Evolutionary conservation across 2,329 filamentous ascomycete genomes (phyloP), one percentile per base, ranked within the genome.

Genomic region (Exophiala sp.): DNA sequence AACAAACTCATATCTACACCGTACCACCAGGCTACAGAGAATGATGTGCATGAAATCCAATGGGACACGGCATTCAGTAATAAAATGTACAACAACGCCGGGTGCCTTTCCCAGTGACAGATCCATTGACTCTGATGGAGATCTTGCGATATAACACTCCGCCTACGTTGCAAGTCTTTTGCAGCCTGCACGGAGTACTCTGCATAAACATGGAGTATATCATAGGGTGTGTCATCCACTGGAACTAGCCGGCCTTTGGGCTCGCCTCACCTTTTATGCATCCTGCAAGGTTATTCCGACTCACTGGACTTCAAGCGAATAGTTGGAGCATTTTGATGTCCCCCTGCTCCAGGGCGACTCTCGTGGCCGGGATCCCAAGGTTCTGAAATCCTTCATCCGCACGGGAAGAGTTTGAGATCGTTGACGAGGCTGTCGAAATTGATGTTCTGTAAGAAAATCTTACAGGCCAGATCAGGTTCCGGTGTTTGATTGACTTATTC

Each of bases 251-350:
- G 12, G 24, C 7, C 21, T n/a, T 12, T 12, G 29, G n/a, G 8
- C 10, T 57, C 55, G 55, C 55, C 55, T 57, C 55, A 54, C 42
- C 41, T 47, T 57, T 46, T 24, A 54, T 39, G 32, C 42, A 42
- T 24, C 38, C 35, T 54, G 51, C 50, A 47, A 40, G 38, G 45
- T 35, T 29, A 29, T 29, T 29, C 24, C 24, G 24, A 29, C 24
- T 29, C 24, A 29, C 46, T 36, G 18, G 32, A 21, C 39, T 32
- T 24, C 51, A 43, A 36, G 45, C 39, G 16, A 45, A 35, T 24
- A 11, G 44, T 36, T 12, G 29, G 9, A 35, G 29, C 21, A 20
- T n/a, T 9, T 2, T 35, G 38, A 50, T 21, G 18, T 29, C 24
- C 24, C 5, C 24, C 24, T 29, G 24, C 24, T 29, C 7, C 24